Evolutionary conservation across 192 early-diverging fungal species (phyloP).

Genomic region (Gigaspora rosea): DNA sequence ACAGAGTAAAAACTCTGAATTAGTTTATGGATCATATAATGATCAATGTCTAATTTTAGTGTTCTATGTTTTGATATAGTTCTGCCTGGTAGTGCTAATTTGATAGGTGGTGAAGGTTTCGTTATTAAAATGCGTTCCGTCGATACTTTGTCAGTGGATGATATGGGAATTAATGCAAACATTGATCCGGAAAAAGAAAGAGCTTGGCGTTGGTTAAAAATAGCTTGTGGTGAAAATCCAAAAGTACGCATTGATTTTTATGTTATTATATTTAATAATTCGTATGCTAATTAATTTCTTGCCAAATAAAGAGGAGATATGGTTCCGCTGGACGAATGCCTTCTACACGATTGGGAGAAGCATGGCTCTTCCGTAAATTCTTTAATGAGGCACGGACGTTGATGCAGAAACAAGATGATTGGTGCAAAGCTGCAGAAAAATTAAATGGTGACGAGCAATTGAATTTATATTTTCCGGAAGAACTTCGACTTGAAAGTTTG

Average conservation of each 20-base stretch:
- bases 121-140: slow-evolving; percentile 63
- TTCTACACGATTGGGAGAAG: slow-evolving; percentile 61
- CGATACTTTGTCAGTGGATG: slow-evolving; percentile 56
- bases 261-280: too few species aligned
- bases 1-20: too few species aligned
- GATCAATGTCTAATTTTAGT: too few species aligned
- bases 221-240: slow-evolving; percentile 84
- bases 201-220: slow-evolving; percentile 74
- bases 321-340: slow-evolving; percentile 27
- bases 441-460: slow-evolving; percentile 46
- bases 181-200: slow-evolving; percentile 40
- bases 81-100: slow-evolving; percentile 72
- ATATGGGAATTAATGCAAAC: slow-evolving; percentile 65
- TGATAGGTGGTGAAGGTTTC: slow-evolving; percentile 78
- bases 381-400: slow-evolving; percentile 55
- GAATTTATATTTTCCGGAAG: slow-evolving; percentile 58
- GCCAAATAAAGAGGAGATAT: too few species aligned
- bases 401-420: slow-evolving; percentile 58
- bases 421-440: slow-evolving; percentile 50
- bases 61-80: slow-evolving; percentile 36
- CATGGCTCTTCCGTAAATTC: slow-evolving; percentile 63
- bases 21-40: too few species aligned
- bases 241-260: slow-evolving; percentile 40
- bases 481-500: slow-evolving; percentile 60
- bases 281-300: too few species aligned